These are phyloP conservation scores for Naganishia friedmannii DNA, from an alignment of 768 basidiomycete species.

Conservation along the genomic window DNA sequence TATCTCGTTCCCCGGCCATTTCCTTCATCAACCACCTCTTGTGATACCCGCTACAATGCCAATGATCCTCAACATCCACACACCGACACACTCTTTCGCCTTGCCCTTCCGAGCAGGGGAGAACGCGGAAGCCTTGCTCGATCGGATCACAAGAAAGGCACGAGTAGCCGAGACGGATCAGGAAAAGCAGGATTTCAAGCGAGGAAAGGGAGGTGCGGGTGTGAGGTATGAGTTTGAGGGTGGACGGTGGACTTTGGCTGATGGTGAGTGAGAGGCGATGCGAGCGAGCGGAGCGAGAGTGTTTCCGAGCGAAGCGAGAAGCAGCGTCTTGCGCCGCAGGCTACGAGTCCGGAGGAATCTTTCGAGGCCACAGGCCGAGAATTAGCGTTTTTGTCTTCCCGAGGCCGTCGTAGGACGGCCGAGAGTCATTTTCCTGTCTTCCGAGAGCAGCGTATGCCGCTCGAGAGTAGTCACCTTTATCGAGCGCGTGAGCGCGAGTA, in stretches of 20 bases:
- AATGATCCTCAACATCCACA: conserved; percentile 46
- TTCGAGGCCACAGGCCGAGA: no score
- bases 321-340: no score
- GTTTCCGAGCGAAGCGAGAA: neutral
- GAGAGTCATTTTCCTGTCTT: conserved; percentile 8
- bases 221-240: conserved; percentile 81
- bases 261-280: conserved; percentile 60
- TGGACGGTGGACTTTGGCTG: conserved; percentile 79
- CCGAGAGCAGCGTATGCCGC: neutral
- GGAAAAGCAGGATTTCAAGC: conserved; percentile 27
- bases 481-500: no score
- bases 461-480: no score
- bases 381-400: neutral
- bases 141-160: conserved; percentile 37
- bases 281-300: neutral
- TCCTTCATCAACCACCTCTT: neutral
- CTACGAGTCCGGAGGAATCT: no score
- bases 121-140: conserved; percentile 26
- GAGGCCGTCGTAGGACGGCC: neutral
- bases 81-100: conserved; percentile 46
- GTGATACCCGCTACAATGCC: no score
- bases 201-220: conserved; percentile 53
- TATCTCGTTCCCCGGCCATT: neutral
- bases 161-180: conserved; percentile 26
- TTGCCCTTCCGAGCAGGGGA: conserved; percentile 37